Evolutionary conservation across 1,284 basidiomycete species (phyloP).

Genomic region (Garcileccinum viscosum): DNA sequence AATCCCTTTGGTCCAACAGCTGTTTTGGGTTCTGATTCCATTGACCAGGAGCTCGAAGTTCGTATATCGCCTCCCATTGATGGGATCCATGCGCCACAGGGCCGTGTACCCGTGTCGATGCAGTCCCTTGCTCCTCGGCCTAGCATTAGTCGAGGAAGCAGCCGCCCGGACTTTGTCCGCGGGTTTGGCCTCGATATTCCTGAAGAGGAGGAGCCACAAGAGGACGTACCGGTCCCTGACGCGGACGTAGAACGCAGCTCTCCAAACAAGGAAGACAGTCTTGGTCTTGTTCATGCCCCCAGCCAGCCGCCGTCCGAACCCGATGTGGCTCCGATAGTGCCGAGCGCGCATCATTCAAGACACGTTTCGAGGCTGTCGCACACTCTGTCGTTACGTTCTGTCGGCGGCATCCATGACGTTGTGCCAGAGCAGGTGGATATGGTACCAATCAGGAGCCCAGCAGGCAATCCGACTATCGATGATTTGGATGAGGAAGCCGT

Average conservation of each 20-base stretch:
- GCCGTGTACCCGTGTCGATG: conserved; percentile 57
- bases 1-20: conserved; percentile 70
- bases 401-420: conserved; percentile 53
- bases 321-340: conserved; percentile 51
- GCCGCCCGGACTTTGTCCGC: conserved; percentile 71
- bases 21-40: conserved; percentile 57
- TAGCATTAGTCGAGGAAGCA: conserved; percentile 52
- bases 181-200: conserved; percentile 82
- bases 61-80: conserved; percentile 28
- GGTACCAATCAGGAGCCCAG: conserved; percentile 37
- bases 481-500: conserved; percentile 56
- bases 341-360: conserved; percentile 66
- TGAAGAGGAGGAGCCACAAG: conserved; percentile 61
- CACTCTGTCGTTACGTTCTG: conserved; percentile 67
- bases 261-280: conserved; percentile 33
- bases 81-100: conserved; percentile 64
- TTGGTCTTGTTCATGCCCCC: conserved; percentile 15
- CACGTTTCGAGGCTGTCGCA: conserved; percentile 73
- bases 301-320: conserved; percentile 28
- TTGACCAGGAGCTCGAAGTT: conserved; percentile 32
- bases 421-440: conserved; percentile 37
- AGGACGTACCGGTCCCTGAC: conserved; percentile 38
- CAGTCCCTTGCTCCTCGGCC: conserved; percentile 53
- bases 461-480: conserved; percentile 40
- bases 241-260: conserved; percentile 37